Evolutionary conservation across 805 yeast genomes (phyloP).

Genomic region (Maudiozyma saulgeensis): DNA sequence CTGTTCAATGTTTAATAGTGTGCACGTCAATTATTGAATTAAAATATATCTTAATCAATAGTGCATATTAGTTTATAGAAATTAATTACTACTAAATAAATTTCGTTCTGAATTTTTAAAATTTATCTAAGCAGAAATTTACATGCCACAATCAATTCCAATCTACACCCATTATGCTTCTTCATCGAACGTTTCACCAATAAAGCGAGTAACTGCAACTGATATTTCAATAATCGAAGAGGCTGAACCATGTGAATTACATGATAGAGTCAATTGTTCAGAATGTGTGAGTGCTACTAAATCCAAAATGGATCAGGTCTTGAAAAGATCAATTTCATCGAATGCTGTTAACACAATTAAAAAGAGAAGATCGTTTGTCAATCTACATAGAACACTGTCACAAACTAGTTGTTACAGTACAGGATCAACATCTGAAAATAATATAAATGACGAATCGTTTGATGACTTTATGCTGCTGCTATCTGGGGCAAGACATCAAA

Average conservation of each 20-base stretch:
- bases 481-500: slow-evolving; percentile 1
- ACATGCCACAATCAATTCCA: neutral
- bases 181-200: neutral
- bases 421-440: slow-evolving; percentile 3
- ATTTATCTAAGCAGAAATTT: too few relatives aligned
- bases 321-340: slow-evolving; percentile 10
- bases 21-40: too few relatives aligned
- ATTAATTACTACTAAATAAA: too few relatives aligned
- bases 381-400: slow-evolving; percentile 7
- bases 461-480: slow-evolving; percentile 7
- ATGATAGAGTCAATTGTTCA: slow-evolving; percentile 5
- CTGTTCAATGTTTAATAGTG: too few relatives aligned
- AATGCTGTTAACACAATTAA: slow-evolving; percentile 8
- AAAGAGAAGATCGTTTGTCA: slow-evolving; percentile 3
- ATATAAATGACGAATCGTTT: slow-evolving; percentile 4
- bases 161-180: slow-evolving; percentile 1
- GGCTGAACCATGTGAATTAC: slow-evolving; percentile 11
- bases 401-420: slow-evolving; percentile 12
- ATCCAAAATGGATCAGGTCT: slow-evolving; percentile 1
- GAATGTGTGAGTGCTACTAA: slow-evolving; percentile 1
- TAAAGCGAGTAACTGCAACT: slow-evolving; percentile 3
- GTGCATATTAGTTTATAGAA: too few relatives aligned
- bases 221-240: slow-evolving; percentile 8
- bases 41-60: too few relatives aligned
- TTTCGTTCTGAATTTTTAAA: too few relatives aligned